Evolutionary conservation across 1,284 basidiomycete species (phyloP).

Genomic region (Ceratobasidium sp.): DNA sequence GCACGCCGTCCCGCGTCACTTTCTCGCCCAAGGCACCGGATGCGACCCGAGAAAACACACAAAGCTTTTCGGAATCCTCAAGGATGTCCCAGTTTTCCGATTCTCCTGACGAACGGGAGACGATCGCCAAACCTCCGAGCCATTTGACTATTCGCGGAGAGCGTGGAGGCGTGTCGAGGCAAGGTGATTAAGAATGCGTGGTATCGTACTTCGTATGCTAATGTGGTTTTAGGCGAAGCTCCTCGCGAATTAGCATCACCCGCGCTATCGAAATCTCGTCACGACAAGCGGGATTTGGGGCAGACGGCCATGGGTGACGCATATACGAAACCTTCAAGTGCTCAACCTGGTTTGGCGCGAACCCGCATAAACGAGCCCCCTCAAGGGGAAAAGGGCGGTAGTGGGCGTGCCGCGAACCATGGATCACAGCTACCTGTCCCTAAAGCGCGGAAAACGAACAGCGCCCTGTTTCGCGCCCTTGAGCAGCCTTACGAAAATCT

Average conservation of each 20-base stretch:
- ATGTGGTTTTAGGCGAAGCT: neutral
- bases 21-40: neutral
- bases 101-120: neutral
- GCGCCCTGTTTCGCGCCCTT: constrained; percentile 36
- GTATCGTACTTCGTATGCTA: neutral
- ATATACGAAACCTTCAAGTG: neutral
- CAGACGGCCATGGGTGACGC: neutral
- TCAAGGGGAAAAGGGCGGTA: neutral
- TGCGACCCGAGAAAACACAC: neutral
- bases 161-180: neutral
- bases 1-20: constrained; percentile 24
- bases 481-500: constrained; percentile 36
- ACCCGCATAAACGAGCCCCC: neutral
- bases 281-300: neutral
- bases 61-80: constrained; percentile 5
- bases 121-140: too few species aligned
- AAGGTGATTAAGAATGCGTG: neutral
- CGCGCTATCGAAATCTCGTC: neutral
- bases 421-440: constrained; percentile 18
- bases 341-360: neutral
- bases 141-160: neutral
- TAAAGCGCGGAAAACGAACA: constrained; percentile 28
- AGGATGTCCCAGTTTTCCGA: constrained; percentile 22
- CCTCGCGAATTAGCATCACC: neutral
- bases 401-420: neutral